Conservation (phyloP, 179 eudicot species). For the Amaranthus tricolor region DNA sequence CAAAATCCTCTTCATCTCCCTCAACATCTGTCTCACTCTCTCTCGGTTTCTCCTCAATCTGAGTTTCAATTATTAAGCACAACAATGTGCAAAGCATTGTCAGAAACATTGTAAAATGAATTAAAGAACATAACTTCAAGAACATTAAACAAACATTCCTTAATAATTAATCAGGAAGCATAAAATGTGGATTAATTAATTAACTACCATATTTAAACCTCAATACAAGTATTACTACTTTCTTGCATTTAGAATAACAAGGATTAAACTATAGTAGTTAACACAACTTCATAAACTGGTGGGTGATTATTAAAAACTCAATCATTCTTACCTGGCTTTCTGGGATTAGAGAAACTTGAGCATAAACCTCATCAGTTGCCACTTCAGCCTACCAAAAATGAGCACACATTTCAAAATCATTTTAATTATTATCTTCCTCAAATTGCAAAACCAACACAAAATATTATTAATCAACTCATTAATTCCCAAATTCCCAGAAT, state of each 20-base stretch:
- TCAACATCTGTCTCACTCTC: conserved; percentile 47
- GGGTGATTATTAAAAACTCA: conserved; percentile 13
- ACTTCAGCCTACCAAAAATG: conserved; percentile 64
- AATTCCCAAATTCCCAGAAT: conserved; percentile 27
- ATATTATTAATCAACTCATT: conserved; percentile 13
- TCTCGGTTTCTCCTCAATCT: conserved; percentile 74
- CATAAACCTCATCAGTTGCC: conserved; percentile 86
- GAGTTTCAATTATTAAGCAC: conserved; percentile 15
- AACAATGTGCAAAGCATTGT: conserved; percentile 15
- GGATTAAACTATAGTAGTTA: conserved; percentile 12
- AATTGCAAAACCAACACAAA: conserved; percentile 16
- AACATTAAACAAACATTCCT: conserved; percentile 7
- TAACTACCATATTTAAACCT: conserved; percentile 12
- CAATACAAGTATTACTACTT: neutral
- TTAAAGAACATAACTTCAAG: conserved; percentile 24
- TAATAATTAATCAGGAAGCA: conserved; percentile 1
- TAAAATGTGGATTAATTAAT: conserved; percentile 18
- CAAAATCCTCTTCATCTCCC: conserved; percentile 59
- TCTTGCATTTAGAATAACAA: neutral
- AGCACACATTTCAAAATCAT: conserved; percentile 39
- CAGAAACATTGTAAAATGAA: conserved; percentile 20
- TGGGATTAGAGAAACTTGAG: conserved; percentile 80
- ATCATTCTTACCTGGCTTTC: conserved; percentile 61
- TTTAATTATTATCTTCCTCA: conserved; percentile 6
- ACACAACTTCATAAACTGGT: conserved; percentile 15